These are phyloP conservation scores for Boletus coccyginus DNA, from an alignment of 768 basidiomycete genomes.

Conservation along the genomic window DNA sequence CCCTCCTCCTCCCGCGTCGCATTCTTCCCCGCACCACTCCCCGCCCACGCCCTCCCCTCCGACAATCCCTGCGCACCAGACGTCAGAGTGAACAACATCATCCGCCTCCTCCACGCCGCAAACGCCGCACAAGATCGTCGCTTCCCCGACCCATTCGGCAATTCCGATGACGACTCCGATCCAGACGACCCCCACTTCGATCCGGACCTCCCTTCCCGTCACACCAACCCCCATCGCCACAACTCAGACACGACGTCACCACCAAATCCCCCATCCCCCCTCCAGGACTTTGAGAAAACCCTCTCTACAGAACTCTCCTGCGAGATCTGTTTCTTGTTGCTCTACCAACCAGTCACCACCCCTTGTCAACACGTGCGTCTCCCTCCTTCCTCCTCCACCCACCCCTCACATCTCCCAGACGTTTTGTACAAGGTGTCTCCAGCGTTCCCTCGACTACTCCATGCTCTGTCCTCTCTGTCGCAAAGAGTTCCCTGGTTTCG, in stretches of 20 bases:
- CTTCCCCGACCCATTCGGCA: slow-evolving; percentile 21
- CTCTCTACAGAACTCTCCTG: slow-evolving; percentile 73
- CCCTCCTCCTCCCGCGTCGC: slow-evolving; percentile 38
- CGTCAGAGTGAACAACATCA: slow-evolving; percentile 56
- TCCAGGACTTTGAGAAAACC: slow-evolving; percentile 54
- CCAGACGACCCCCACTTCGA: slow-evolving; percentile 20
- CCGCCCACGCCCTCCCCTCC: not conserved
- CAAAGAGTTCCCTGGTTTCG: slow-evolving; percentile 66
- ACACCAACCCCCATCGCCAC: slow-evolving; percentile 26
- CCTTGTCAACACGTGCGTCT: slow-evolving; percentile 88
- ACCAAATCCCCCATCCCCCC: slow-evolving; percentile 20
- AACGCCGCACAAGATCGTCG: slow-evolving; percentile 9
- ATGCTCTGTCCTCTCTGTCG: slow-evolving; percentile 84
- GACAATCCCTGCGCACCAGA: slow-evolving; percentile 33
- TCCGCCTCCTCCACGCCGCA: slow-evolving; percentile 39
- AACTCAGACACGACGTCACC: slow-evolving; percentile 31
- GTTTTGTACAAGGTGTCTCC: slow-evolving; percentile 87
- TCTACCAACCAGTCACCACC: slow-evolving; percentile 86
- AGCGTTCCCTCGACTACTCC: slow-evolving; percentile 87
- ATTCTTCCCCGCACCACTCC: slow-evolving; percentile 37
- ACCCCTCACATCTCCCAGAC: slow-evolving; percentile 49
- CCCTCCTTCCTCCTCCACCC: slow-evolving; percentile 2
- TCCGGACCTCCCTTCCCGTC: slow-evolving; percentile 16
- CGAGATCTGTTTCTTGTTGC: slow-evolving; percentile 84
- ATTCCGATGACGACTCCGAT: slow-evolving; percentile 33